A percentile compares a stretch with the other conserved stretches of the same genome.
Conservation (phyloP, 306 rosid genomes). For the Cajanus cajan region DNA sequence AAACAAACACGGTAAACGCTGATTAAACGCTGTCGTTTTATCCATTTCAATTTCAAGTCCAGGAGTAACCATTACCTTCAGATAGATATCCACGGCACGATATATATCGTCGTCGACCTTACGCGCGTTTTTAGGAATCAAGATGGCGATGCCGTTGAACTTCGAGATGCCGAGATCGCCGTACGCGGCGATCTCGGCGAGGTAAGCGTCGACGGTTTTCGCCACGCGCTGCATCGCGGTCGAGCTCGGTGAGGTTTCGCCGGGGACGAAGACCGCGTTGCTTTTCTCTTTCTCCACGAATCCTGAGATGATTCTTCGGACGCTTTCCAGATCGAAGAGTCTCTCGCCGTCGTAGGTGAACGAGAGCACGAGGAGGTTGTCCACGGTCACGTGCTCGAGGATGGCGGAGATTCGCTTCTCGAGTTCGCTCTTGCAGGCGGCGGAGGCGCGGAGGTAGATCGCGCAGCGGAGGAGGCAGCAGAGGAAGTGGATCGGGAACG, state of each 20-base stretch:
- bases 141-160: constrained; percentile 58
- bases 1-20: neutral
- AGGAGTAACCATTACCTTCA: constrained; percentile 44
- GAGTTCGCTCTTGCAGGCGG: constrained; percentile 48
- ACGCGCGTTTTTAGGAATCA: constrained; percentile 58
- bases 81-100: constrained; percentile 67
- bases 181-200: constrained; percentile 53
- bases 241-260: constrained; percentile 41
- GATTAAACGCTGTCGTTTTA: neutral
- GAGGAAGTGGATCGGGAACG: constrained; percentile 65
- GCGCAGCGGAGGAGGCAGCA: constrained; percentile 75
- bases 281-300: constrained; percentile 62
- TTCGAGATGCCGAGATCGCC: constrained; percentile 58
- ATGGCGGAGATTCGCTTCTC: constrained; percentile 59
- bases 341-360: constrained; percentile 73
- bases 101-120: constrained; percentile 67
- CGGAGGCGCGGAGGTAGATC: constrained; percentile 46
- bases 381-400: constrained; percentile 59
- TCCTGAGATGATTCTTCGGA: constrained; percentile 51
- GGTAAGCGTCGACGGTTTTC: constrained; percentile 52
- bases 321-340: constrained; percentile 65
- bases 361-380: constrained; percentile 63
- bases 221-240: constrained; percentile 43
- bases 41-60: neutral
- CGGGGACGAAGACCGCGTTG: constrained; percentile 50